A percentile compares a stretch with the other conserved stretches of the same genome.
phyloP scores from a whole-genome alignment of 1,139 yeast species.

The Wickerhamiella infanticola region DNA sequence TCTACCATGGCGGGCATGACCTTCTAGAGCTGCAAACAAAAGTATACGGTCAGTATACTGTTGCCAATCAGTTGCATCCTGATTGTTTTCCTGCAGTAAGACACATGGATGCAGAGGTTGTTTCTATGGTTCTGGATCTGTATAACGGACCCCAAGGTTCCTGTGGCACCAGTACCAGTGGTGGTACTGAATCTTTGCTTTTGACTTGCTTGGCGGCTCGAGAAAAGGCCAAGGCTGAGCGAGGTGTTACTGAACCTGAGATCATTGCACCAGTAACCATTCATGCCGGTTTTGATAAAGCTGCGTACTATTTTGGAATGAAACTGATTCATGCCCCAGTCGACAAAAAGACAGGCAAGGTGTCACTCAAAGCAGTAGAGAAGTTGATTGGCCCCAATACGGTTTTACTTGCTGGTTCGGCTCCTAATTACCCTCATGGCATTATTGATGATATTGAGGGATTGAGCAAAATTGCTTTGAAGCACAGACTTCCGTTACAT shows the following conservation, averaged over 20 bases:
- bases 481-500: slow-evolving; percentile 61
- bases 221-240: slow-evolving; percentile 44
- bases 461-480: slow-evolving; percentile 49
- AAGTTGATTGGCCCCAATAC: slow-evolving; percentile 63
- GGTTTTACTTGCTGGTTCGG: slow-evolving; percentile 74
- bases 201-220: slow-evolving; percentile 77
- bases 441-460: slow-evolving; percentile 76
- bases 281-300: slow-evolving; percentile 94
- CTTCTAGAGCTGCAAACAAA: slow-evolving; percentile 55
- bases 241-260: slow-evolving; percentile 62
- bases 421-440: slow-evolving; percentile 96
- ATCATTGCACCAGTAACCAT: slow-evolving; percentile 78
- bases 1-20: slow-evolving; percentile 83
- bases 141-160: slow-evolving; percentile 60
- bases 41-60: slow-evolving; percentile 63
- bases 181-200: slow-evolving; percentile 90
- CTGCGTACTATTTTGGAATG: slow-evolving; percentile 81
- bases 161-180: slow-evolving; percentile 86
- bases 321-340: slow-evolving; percentile 67
- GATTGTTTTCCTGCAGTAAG: slow-evolving; percentile 95
- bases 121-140: slow-evolving; percentile 68
- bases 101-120: slow-evolving; percentile 92
- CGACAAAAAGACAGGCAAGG: slow-evolving; percentile 53
- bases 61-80: slow-evolving; percentile 91
- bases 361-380: slow-evolving; percentile 46